Conservation (phyloP, 768 basidiomycete species). For the Neoboletus magnificus region DNA sequence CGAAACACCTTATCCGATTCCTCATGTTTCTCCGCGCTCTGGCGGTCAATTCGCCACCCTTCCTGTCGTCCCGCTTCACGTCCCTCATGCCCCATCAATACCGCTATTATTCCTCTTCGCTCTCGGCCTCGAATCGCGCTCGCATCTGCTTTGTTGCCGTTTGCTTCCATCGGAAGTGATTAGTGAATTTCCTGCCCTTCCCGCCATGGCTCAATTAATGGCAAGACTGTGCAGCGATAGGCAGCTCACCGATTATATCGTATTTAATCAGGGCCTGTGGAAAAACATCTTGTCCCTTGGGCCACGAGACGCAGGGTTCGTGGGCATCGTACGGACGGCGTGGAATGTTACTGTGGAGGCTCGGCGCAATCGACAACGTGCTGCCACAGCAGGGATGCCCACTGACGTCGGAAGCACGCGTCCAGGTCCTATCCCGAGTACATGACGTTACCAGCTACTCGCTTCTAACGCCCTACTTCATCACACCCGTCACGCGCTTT, state of each 20-base stretch:
- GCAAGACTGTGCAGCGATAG: constrained; percentile 38
- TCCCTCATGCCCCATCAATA: constrained; percentile 54
- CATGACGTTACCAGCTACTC: constrained; percentile 19
- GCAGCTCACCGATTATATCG: constrained; percentile 30
- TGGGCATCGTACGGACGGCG: constrained; percentile 51
- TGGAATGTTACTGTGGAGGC: constrained; percentile 79
- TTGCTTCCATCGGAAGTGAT: constrained; percentile 50
- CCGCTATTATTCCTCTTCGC: constrained; percentile 59
- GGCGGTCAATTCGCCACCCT: constrained; percentile 41
- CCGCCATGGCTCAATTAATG: constrained; percentile 55
- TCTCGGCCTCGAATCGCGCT: constrained; percentile 48
- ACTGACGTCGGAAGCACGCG: constrained; percentile 9
- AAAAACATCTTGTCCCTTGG: constrained; percentile 58
- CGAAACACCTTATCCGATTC: constrained; percentile 34
- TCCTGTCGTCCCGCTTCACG: constrained; percentile 45
- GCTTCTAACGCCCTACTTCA: constrained; percentile 7
- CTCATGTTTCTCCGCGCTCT: constrained; percentile 18
- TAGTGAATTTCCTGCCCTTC: constrained; percentile 60
- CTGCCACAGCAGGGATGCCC: constrained; percentile 8
- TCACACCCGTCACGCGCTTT: constrained; percentile 17
- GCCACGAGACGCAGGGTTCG: constrained; percentile 42
- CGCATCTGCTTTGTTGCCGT: constrained; percentile 44
- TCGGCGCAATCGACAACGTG: constrained; percentile 30
- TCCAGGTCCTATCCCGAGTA: constrained; percentile 8
- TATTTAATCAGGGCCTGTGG: constrained; percentile 61